phyloP scores from a whole-genome alignment of 2,329 filamentous ascomycete genomes.

The Capronia epimyces region DNA sequence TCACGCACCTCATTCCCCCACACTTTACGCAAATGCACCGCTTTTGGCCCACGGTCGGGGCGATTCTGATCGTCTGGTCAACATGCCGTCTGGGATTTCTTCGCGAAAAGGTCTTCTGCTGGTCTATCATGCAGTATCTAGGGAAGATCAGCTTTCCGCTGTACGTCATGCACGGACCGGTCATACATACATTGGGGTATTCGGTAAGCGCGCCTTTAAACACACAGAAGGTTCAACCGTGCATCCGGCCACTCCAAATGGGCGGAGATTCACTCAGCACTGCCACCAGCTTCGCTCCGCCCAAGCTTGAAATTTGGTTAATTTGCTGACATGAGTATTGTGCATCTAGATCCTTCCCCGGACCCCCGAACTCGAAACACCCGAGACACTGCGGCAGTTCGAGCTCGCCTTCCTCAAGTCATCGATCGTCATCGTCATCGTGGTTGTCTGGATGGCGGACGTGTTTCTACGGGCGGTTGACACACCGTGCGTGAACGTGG shows the following conservation, averaged over 20 bases:
- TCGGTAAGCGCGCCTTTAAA: slow-evolving; percentile 28
- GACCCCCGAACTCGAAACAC: slow-evolving; percentile 32
- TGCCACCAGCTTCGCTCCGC: no score
- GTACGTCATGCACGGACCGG: slow-evolving; percentile 45
- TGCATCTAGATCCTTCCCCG: slow-evolving; percentile 30
- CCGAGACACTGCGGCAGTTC: slow-evolving; percentile 34
- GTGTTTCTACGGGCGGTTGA: slow-evolving; percentile 57
- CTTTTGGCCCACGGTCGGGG: slow-evolving; percentile 42
- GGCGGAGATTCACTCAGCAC: no score
- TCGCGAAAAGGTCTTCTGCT: slow-evolving; percentile 39
- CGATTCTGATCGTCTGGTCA: slow-evolving; percentile 40
- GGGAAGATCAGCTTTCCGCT: slow-evolving; percentile 46
- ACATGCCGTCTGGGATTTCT: slow-evolving; percentile 40
- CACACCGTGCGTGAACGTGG: slow-evolving; percentile 47
- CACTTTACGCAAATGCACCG: slow-evolving; percentile 42
- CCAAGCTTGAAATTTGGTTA: no score
- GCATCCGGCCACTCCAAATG: background rate
- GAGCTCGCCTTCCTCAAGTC: slow-evolving; percentile 39
- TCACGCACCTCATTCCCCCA: slow-evolving; percentile 37
- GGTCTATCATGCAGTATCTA: slow-evolving; percentile 41
- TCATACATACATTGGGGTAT: slow-evolving; percentile 41
- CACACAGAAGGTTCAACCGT: no score
- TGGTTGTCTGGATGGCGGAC: slow-evolving; percentile 53
- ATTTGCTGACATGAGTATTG: background rate
- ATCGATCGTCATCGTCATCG: slow-evolving; percentile 37